Conservation (phyloP, 2,329 filamentous ascomycete species). For the Samsoniella hepiali region DNA sequence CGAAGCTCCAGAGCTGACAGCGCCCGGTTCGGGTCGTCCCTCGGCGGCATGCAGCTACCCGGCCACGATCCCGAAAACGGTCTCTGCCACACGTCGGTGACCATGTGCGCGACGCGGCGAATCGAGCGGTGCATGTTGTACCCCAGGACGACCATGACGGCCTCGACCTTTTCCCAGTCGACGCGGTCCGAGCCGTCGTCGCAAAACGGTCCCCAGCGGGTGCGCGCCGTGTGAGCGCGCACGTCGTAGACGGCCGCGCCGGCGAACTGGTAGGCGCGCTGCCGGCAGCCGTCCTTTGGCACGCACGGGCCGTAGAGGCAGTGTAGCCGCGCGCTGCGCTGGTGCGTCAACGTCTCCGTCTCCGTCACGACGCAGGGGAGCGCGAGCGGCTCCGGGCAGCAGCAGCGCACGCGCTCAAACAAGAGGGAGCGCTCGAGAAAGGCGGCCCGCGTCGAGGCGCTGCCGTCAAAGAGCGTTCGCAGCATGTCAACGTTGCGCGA, state of each 20-base stretch:
- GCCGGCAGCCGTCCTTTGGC: conserved; percentile 35
- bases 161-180: conserved; percentile 80
- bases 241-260: conserved; percentile 71
- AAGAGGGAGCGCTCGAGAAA: conserved; percentile 65
- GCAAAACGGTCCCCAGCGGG: conserved; percentile 69
- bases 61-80: conserved; percentile 56
- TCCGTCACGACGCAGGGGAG: conserved; percentile 28
- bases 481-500: conserved; percentile 50
- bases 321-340: conserved; percentile 68
- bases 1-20: conserved; percentile 45
- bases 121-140: conserved; percentile 55
- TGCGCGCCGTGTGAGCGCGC: conserved; percentile 59
- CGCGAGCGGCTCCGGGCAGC: conserved; percentile 32
- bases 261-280: conserved; percentile 56
- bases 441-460: conserved; percentile 50
- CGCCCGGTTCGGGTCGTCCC: conserved; percentile 27
- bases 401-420: conserved; percentile 53
- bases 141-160: conserved; percentile 65
- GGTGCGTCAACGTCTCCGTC: conserved; percentile 38
- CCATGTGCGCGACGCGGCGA: conserved; percentile 43
- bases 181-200: conserved; percentile 59
- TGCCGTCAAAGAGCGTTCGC: conserved; percentile 38
- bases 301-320: conserved; percentile 64
- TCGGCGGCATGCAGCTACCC: conserved; percentile 40
- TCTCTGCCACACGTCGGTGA: conserved; percentile 51